A percentile compares a stretch with the other conserved stretches of the same genome.
Evolutionary conservation across 1,284 basidiomycete genomes (phyloP).

Genomic region (Cutaneotrichosporon dermatis): DNA sequence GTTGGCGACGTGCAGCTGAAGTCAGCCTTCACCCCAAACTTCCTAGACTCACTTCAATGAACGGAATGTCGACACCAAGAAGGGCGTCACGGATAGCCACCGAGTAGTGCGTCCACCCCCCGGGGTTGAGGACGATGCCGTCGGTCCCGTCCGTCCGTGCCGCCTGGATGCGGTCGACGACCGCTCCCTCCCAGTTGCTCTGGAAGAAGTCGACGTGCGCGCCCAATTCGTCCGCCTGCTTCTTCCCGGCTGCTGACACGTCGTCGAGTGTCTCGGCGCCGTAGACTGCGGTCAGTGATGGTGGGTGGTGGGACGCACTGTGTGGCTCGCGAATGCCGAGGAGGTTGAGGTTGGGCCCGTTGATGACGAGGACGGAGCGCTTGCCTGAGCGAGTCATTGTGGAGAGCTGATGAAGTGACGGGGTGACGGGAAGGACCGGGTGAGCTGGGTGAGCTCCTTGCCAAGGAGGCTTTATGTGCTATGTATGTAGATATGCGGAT

Average conservation of each 20-base stretch:
- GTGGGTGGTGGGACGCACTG: not conserved
- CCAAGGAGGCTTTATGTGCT: no score
- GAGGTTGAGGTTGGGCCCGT: slow-evolving; percentile 47
- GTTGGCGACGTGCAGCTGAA: slow-evolving; percentile 37
- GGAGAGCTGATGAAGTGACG: no score
- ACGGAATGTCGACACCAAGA: slow-evolving; percentile 35
- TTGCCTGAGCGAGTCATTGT: slow-evolving; percentile 7
- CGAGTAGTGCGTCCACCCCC: slow-evolving; percentile 36
- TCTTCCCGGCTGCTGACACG: slow-evolving; percentile 15
- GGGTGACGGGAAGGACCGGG: no score
- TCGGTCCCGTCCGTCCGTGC: slow-evolving; percentile 31
- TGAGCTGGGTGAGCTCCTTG: no score
- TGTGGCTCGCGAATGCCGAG: slow-evolving; percentile 41
- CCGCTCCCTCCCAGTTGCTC: slow-evolving; percentile 43
- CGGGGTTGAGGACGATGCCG: slow-evolving; percentile 44
- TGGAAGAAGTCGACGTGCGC: slow-evolving; percentile 34
- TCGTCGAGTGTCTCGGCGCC: slow-evolving; percentile 36
- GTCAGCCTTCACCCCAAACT: no score
- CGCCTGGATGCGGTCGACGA: slow-evolving; percentile 44
- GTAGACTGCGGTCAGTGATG: slow-evolving; percentile 26
- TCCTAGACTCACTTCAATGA: slow-evolving; percentile 32
- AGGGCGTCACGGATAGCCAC: slow-evolving; percentile 45
- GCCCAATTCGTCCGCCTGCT: slow-evolving; percentile 14
- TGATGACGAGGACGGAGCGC: slow-evolving; percentile 23
- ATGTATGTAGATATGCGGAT: no score